These are phyloP conservation scores for Eutrema salsugineum DNA, from an alignment of 441 rosid species.

Conservation along the genomic window DNA sequence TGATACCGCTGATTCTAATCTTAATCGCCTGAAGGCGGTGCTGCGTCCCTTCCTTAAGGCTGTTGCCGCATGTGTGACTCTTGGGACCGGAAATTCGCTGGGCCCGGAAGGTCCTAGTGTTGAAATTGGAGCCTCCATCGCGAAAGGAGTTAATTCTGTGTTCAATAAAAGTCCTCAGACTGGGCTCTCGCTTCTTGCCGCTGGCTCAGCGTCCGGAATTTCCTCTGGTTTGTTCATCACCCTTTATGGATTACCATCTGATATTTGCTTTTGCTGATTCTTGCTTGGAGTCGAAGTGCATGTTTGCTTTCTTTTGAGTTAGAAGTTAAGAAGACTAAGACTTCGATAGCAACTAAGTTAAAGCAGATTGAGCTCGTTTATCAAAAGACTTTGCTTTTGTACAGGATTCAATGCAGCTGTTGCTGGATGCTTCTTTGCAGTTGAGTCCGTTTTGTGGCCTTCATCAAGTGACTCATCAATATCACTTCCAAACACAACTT, in stretches of 20 bases:
- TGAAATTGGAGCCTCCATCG: conserved; percentile 87
- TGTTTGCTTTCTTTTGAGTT: background rate
- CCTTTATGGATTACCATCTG: background rate
- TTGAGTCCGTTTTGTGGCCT: conserved; percentile 93
- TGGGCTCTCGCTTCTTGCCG: conserved; percentile 72
- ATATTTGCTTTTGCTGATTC: background rate
- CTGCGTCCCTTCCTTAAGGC: conserved; percentile 67
- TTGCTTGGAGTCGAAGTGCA: background rate
- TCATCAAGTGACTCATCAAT: conserved; percentile 51
- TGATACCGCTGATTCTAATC: background rate
- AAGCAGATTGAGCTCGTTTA: background rate
- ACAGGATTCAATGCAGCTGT: conserved; percentile 97
- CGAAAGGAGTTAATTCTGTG: conserved; percentile 49
- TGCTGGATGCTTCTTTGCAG: conserved; percentile 93
- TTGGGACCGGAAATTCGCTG: conserved; percentile 87
- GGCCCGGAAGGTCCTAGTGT: conserved; percentile 99
- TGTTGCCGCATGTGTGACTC: conserved; percentile 80
- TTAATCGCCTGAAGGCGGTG: conserved; percentile 34
- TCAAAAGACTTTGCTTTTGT: no score
- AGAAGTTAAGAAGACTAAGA: background rate
- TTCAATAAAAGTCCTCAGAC: conserved; percentile 42
- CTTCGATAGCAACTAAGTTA: background rate
- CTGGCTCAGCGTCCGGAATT: conserved; percentile 90
- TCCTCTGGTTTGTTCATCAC: conserved; percentile 61
- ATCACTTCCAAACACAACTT: conserved; percentile 76